These are phyloP conservation scores for Paramecium bursaria DNA, from an alignment of 73 alveolate genomes.

Conservation along the genomic window DNA sequence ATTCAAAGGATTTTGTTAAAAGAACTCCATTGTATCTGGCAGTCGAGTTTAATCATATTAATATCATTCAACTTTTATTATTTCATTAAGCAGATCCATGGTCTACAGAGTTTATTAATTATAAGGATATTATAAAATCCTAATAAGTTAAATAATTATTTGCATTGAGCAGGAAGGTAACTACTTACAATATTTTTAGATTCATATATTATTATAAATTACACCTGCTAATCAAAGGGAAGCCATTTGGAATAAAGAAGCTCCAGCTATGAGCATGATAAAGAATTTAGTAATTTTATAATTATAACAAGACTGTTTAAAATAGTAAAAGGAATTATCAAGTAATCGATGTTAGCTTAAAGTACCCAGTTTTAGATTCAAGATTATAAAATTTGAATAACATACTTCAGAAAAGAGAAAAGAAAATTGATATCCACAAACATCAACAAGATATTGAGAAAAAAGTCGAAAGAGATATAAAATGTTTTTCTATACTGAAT, in stretches of 20 bases:
- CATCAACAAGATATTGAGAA: too few relatives aligned
- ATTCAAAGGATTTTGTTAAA: conserved; percentile 83
- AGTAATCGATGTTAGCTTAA: too few relatives aligned
- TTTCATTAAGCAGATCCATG: conserved; percentile 39
- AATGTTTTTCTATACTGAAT: too few relatives aligned
- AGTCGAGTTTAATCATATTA: conserved; percentile 1
- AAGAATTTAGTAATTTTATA: conserved; percentile 19
- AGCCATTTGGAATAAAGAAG: conserved; percentile 39
- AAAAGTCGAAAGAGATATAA: too few relatives aligned
- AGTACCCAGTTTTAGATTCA: too few relatives aligned
- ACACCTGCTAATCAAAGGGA: neutral
- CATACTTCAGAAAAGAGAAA: too few relatives aligned
- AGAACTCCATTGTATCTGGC: conserved; percentile 84
- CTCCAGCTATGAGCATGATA: too few relatives aligned
- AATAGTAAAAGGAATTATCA: too few relatives aligned
- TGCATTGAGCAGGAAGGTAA: conserved; percentile 18
- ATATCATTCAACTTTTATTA: conserved; percentile 12
- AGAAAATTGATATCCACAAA: too few relatives aligned
- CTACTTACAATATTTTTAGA: too few relatives aligned
- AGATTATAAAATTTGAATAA: too few relatives aligned
- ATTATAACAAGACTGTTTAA: too few relatives aligned
- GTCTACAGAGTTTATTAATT: neutral
- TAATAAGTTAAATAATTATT: neutral
- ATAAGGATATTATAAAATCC: neutral
- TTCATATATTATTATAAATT: neutral